Evolutionary conservation across 2,329 filamentous ascomycete species (phyloP), one percentile per base, ranked within the genome.

Genomic region (Aspergillus pseudoterreus): DNA sequence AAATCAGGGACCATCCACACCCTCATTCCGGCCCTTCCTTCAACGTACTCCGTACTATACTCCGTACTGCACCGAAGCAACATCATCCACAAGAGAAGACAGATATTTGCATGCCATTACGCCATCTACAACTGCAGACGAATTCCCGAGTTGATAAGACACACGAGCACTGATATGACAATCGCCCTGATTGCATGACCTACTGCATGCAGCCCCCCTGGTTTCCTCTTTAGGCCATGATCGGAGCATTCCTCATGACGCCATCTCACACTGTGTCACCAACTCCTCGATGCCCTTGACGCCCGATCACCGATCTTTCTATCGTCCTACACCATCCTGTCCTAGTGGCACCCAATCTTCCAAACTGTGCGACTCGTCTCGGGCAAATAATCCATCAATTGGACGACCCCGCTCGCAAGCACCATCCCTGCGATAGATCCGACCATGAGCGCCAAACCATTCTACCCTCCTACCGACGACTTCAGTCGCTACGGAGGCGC

Each of bases 401-500:
- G 14, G 15, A 38, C 35, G 35, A n/a, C 14, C 2, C 12, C 3
- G 30, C 30, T 27, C n/a, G 19, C 43, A 33, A 24, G 11, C 24
- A 35, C 39, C 10, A 36, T 52, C 41, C 43, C 35, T 30, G 10
- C 4, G 38, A 21, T 8, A 27, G 10, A 24, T 17, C 11, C 6
- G 19, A 46, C 32, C 8, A 63, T 60, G 57, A 42, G 54, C 22
- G 55, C 52, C 30, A 55, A 39, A 32, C n/a, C 45, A 32, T 36
- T 50, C 27, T 49, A 50, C 24, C 49, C 54, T 21, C 53, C 60
- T 17, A 52, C 48, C 33, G 56, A 59, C 21, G 61, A 56, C 45
- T 54, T 54, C 30, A 47, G 57, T 24, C 60, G 55, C 12, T 63
- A 65, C 56, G 56, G 55, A 47, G 56, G 47, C 15, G 56, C 56